A percentile compares a stretch with the other conserved stretches of the same genome.
Evolutionary conservation across 2,329 filamentous ascomycete species (phyloP).

Genomic region (Truncatella angustata): DNA sequence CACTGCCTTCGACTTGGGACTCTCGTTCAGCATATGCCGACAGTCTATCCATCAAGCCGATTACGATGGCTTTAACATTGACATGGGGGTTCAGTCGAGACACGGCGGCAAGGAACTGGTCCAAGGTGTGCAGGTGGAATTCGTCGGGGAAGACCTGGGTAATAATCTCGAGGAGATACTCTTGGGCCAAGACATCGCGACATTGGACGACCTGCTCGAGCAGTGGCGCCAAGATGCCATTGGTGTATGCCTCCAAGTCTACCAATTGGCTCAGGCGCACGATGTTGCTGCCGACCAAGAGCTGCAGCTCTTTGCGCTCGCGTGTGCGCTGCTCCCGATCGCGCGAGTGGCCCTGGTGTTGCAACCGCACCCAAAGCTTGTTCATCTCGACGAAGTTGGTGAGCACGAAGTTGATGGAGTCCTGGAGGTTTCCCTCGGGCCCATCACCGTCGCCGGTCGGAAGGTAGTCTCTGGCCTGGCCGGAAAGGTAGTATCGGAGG

Average conservation of each 20-base stretch:
- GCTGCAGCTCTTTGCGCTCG: conserved; percentile 90
- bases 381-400: conserved; percentile 99
- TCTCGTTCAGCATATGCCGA: conserved; percentile 94
- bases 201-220: conserved; percentile 98
- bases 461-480: conserved; percentile 87
- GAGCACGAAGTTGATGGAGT: conserved; percentile 96
- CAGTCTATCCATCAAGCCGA: conserved; percentile 93
- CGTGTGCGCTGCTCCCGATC: conserved; percentile 92
- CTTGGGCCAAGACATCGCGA: conserved; percentile 92
- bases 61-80: conserved; percentile 96
- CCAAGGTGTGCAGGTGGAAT: conserved; percentile 94
- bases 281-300: conserved; percentile 94
- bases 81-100: conserved; percentile 93
- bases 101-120: conserved; percentile 91
- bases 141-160: conserved; percentile 99
- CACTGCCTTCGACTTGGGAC: conserved; percentile 65
- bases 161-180: conserved; percentile 96
- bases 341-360: conserved; percentile 95
- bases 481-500: conserved; percentile 91
- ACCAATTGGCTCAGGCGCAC: conserved; percentile 94
- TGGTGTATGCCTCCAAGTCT: conserved; percentile 91
- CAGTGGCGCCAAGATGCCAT: conserved; percentile 80
- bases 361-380: conserved; percentile 96
- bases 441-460: conserved; percentile 82
- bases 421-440: conserved; percentile 91